Conservation (phyloP, 495 filamentous ascomycete species). For the Xylaria cubensis region DNA sequence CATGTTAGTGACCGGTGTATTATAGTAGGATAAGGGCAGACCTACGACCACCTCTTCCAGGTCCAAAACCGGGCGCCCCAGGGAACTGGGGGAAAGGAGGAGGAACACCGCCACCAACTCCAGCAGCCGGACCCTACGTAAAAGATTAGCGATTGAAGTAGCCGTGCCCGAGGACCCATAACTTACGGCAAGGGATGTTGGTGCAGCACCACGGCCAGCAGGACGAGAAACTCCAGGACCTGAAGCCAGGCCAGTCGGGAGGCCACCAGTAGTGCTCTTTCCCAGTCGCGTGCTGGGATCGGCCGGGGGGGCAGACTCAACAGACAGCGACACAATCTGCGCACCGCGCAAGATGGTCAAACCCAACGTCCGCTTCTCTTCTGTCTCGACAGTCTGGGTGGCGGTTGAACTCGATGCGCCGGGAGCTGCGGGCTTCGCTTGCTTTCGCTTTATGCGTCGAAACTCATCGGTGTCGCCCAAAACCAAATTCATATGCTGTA, state of each 20-base stretch:
- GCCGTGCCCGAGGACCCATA: slow-evolving; percentile 19
- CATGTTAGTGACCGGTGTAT: slow-evolving; percentile 24
- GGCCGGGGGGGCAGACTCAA: slow-evolving; percentile 94
- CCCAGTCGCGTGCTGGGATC: slow-evolving; percentile 92
- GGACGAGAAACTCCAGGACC: slow-evolving; percentile 92
- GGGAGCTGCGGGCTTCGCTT: slow-evolving; percentile 75
- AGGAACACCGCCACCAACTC: slow-evolving; percentile 81
- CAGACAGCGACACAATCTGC: slow-evolving; percentile 90
- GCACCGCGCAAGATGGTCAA: slow-evolving; percentile 94
- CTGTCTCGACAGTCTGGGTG: slow-evolving; percentile 73
- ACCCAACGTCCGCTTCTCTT: slow-evolving; percentile 96
- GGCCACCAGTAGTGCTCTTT: slow-evolving; percentile 71
- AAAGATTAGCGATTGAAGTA: slow-evolving; percentile 37
- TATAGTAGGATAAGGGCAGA: slow-evolving; percentile 30
- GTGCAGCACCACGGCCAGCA: slow-evolving; percentile 84
- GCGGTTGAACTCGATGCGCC: slow-evolving; percentile 59
- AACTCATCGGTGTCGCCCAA: slow-evolving; percentile 99
- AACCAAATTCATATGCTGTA: slow-evolving; percentile 97
- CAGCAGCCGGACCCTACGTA: slow-evolving; percentile 78
- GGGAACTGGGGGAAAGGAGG: slow-evolving; percentile 72
- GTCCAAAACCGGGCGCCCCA: slow-evolving; percentile 67
- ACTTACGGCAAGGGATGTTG: slow-evolving; percentile 74
- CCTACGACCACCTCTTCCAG: slow-evolving; percentile 78
- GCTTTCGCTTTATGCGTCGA: slow-evolving; percentile 90
- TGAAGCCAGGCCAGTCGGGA: slow-evolving; percentile 71